Conservation (phyloP, 1,284 basidiomycete species). For the Cryptococcus sp. region DNA sequence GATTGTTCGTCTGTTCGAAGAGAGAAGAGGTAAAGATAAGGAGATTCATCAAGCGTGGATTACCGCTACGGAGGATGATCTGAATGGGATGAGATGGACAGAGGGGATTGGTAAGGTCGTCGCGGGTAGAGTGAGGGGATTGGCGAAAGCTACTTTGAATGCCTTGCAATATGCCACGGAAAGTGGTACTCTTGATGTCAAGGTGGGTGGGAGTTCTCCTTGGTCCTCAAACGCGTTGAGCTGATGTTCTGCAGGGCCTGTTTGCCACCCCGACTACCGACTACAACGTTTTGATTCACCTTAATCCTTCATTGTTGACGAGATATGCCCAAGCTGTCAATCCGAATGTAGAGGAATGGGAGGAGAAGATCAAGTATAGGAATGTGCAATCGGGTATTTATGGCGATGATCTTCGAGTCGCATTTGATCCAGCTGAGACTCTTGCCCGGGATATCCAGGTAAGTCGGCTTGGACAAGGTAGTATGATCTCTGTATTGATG, state of each 20-base stretch:
- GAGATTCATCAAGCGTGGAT: constrained; percentile 63
- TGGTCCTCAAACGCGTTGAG: background rate
- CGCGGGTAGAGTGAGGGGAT: constrained; percentile 62
- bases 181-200: constrained; percentile 25
- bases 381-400: constrained; percentile 23
- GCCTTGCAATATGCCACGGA: constrained; percentile 28
- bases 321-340: constrained; percentile 59
- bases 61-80: constrained; percentile 74
- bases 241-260: constrained; percentile 55
- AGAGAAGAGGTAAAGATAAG: constrained; percentile 44
- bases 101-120: constrained; percentile 59
- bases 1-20: constrained; percentile 54
- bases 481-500: constrained; percentile 1
- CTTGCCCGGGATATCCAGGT: constrained; percentile 70
- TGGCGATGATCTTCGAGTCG: constrained; percentile 52
- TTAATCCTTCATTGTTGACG: constrained; percentile 62
- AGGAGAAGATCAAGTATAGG: constrained; percentile 22
- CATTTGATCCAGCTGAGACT: constrained; percentile 72
- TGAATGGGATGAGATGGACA: constrained; percentile 72
- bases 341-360: constrained; percentile 49
- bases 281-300: constrained; percentile 79
- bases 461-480: constrained; percentile 19
- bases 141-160: constrained; percentile 68
- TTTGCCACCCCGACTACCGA: constrained; percentile 78
- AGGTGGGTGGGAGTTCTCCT: constrained; percentile 21